Percentiles rank a stretch among this genome's conserved stretches.
Evolutionary conservation across 1,284 basidiomycete species (phyloP).

Genomic region (Ceratobasidium theobromae): DNA sequence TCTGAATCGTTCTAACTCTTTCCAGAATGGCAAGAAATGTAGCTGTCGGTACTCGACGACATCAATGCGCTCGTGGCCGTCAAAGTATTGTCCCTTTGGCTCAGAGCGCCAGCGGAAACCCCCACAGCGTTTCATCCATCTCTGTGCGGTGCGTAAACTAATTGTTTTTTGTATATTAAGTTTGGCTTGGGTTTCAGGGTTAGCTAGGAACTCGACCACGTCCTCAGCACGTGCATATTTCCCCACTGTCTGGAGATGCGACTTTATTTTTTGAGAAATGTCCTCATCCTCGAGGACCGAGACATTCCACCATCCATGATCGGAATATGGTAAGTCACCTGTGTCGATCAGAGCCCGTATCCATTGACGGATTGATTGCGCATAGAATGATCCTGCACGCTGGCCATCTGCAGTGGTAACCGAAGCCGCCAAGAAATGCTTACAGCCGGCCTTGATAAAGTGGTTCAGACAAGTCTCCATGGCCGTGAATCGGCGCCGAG

Average conservation of each 20-base stretch:
- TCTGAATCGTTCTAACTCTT: slow-evolving; percentile 34
- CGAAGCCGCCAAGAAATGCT: background rate
- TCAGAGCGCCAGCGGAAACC: background rate
- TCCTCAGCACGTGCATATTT: background rate
- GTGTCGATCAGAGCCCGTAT: background rate
- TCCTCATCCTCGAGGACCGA: background rate
- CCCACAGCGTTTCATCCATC: background rate
- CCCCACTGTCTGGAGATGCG: background rate
- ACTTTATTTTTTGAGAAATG: background rate
- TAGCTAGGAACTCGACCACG: background rate
- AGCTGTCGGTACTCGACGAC: background rate
- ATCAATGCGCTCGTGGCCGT: slow-evolving; percentile 3
- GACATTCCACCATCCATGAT: background rate
- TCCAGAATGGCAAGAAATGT: background rate
- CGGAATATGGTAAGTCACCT: background rate
- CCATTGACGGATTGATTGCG: background rate
- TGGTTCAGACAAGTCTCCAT: slow-evolving; percentile 1
- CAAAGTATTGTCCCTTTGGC: background rate
- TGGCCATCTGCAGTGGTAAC: background rate
- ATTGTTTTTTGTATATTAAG: background rate
- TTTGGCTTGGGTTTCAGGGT: background rate
- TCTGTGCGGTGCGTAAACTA: background rate
- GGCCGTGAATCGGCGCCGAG: background rate
- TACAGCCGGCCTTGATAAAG: background rate
- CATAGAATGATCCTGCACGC: background rate